A percentile compares a stretch with the other conserved stretches of the same genome.
phyloP scores from a whole-genome alignment of 2,329 filamentous ascomycete species.

The Magnaporthiopsis rhizophila region DNA sequence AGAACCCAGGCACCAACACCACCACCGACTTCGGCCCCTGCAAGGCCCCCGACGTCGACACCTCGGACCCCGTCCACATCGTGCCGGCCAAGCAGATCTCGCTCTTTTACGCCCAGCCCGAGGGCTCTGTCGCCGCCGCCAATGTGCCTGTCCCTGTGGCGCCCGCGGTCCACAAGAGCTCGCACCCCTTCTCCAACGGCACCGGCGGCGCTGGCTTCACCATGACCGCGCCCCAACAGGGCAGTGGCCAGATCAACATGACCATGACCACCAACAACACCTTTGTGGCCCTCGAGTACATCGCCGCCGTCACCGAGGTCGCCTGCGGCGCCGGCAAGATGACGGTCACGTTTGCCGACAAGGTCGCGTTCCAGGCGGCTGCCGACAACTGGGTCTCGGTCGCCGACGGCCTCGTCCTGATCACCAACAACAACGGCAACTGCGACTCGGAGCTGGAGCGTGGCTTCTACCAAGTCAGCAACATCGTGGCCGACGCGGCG shows the following conservation, averaged over 20 bases:
- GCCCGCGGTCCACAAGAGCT: background rate
- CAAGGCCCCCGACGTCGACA: conserved; percentile 4
- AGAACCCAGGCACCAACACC: background rate
- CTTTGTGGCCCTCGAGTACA: conserved; percentile 23
- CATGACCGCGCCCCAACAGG: background rate
- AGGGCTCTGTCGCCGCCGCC: background rate
- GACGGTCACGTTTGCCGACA: conserved; percentile 19
- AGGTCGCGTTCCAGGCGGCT: conserved; percentile 16
- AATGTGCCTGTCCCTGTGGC: background rate
- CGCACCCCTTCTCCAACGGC: conserved; percentile 1
- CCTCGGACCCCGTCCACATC: conserved; percentile 5
- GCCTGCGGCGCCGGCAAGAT: conserved; percentile 20
- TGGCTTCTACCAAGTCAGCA: conserved; percentile 28
- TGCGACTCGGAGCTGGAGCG: conserved; percentile 31
- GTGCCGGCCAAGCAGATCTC: conserved; percentile 1
- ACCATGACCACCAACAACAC: conserved; percentile 20
- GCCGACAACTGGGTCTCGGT: conserved; percentile 17
- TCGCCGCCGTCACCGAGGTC: conserved; percentile 21
- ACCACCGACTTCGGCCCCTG: background rate
- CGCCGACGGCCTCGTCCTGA: conserved; percentile 22
- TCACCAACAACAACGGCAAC: conserved; percentile 33
- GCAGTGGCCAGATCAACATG: conserved; percentile 14
- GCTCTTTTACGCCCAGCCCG: conserved; percentile 5
- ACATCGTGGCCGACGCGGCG: conserved; percentile 19
- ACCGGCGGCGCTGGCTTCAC: background rate